phyloP scores from a whole-genome alignment of 345 rosid species.

The Pistacia integerrima region DNA sequence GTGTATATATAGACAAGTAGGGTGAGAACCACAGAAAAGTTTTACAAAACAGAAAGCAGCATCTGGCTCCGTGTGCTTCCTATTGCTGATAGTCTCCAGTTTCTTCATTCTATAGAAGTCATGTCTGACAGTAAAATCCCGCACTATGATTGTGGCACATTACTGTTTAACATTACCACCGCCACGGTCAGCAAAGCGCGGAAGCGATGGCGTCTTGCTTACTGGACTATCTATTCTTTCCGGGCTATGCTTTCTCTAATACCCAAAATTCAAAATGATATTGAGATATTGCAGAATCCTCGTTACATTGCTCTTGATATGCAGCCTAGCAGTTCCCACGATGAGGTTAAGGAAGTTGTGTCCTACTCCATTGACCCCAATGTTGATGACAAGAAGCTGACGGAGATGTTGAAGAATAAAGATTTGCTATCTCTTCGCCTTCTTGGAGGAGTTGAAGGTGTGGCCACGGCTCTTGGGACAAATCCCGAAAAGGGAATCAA shows the following conservation, averaged over 20 bases:
- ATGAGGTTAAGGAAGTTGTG: slow-evolving; percentile 21
- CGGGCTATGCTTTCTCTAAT: slow-evolving; percentile 60
- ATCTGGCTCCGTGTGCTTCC: too few species aligned
- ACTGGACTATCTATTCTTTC: slow-evolving; percentile 49
- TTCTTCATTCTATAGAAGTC: not conserved
- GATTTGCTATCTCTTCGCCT: slow-evolving; percentile 32
- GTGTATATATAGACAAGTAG: too few species aligned
- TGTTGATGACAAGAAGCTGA: slow-evolving; percentile 36
- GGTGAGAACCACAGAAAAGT: too few species aligned
- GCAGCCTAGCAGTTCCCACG: slow-evolving; percentile 25
- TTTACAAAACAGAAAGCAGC: too few species aligned
- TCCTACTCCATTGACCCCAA: slow-evolving; percentile 30
- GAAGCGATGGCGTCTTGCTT: slow-evolving; percentile 69
- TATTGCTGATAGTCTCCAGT: not conserved
- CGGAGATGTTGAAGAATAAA: slow-evolving; percentile 45
- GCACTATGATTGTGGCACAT: slow-evolving; percentile 27
- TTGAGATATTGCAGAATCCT: slow-evolving; percentile 27
- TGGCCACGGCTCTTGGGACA: slow-evolving; percentile 55
- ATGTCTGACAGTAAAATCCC: slow-evolving; percentile 37
- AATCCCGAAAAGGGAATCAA: slow-evolving; percentile 47
- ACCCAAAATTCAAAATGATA: slow-evolving; percentile 23
- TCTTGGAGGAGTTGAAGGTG: slow-evolving; percentile 55
- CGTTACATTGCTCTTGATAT: slow-evolving; percentile 35
- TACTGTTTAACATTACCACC: slow-evolving; percentile 38
- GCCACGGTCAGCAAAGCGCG: slow-evolving; percentile 49